Conservation (phyloP, 129 eudicot genomes). For the Saposhnikovia divaricata region DNA sequence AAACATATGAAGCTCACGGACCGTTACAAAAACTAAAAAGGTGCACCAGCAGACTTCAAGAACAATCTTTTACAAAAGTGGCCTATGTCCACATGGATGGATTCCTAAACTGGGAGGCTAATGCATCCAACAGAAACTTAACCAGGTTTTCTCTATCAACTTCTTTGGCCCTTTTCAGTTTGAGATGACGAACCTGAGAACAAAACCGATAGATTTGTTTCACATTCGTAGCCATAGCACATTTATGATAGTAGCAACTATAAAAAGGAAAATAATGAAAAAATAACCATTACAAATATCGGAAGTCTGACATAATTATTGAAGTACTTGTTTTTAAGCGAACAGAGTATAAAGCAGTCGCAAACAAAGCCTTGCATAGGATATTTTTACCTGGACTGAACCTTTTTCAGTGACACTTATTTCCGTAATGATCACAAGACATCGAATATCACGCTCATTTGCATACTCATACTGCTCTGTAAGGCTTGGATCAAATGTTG, state of each 20-base stretch:
- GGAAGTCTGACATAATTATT: neutral
- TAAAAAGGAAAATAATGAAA: neutral
- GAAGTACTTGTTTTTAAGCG: neutral
- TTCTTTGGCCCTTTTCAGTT: slow-evolving; percentile 79
- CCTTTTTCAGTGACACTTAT: slow-evolving; percentile 53
- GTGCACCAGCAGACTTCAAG: neutral
- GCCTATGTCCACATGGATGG: slow-evolving; percentile 66
- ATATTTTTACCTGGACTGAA: slow-evolving; percentile 62
- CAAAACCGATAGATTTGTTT: neutral
- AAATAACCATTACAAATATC: neutral
- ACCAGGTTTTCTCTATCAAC: slow-evolving; percentile 52
- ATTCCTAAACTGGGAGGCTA: slow-evolving; percentile 81
- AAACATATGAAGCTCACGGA: neutral
- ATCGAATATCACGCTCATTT: slow-evolving; percentile 85
- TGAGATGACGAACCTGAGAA: slow-evolving; percentile 78
- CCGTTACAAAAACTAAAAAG: neutral
- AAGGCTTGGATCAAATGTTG: slow-evolving; percentile 75
- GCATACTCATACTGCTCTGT: slow-evolving; percentile 96
- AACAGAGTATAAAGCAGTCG: neutral
- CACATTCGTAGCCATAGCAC: neutral
- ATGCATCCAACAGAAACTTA: slow-evolving; percentile 66
- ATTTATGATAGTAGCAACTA: neutral
- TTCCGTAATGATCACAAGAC: slow-evolving; percentile 72
- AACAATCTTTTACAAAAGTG: neutral
- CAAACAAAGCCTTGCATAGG: neutral